phyloP scores from a whole-genome alignment of 1,284 basidiomycete genomes.

The Gomphus sp. region DNA sequence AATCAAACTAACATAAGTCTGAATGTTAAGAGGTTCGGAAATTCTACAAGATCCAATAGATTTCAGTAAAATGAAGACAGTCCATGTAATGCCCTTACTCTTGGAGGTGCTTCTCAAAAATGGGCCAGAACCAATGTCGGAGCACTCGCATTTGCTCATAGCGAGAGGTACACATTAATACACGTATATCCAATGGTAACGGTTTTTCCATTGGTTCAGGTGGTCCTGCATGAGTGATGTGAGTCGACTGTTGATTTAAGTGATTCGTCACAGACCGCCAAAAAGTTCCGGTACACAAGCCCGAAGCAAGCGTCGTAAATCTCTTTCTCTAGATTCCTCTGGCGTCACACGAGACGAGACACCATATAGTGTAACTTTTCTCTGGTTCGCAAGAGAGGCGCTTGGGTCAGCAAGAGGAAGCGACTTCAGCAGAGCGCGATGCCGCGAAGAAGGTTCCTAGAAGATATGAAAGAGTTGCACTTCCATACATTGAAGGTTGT shows the following conservation, averaged over 20 bases:
- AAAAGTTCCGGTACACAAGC: conserved; percentile 56
- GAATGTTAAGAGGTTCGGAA: conserved; percentile 23
- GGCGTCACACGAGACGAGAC: conserved; percentile 53
- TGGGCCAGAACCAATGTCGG: conserved; percentile 60
- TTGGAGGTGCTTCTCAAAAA: conserved; percentile 42
- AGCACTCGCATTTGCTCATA: conserved; percentile 64
- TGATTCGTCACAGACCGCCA: conserved; percentile 33
- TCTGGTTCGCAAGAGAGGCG: conserved; percentile 51
- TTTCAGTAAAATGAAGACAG: conserved; percentile 9
- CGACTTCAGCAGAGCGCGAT: conserved; percentile 56
- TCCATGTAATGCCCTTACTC: conserved; percentile 26
- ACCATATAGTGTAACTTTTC: conserved; percentile 60
- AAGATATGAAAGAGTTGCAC: background rate
- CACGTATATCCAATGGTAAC: conserved; percentile 8
- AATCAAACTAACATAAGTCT: conserved; percentile 46
- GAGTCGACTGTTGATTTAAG: conserved; percentile 28
- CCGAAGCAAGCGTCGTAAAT: conserved; percentile 62
- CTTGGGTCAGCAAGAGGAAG: conserved; percentile 55
- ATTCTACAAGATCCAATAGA: background rate
- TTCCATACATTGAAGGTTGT: conserved; percentile 10
- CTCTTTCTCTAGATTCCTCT: conserved; percentile 56
- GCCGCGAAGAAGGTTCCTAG: conserved; percentile 40
- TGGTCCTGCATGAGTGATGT: conserved; percentile 1
- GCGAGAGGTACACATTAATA: conserved; percentile 42
- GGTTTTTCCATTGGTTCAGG: conserved; percentile 1